These are phyloP conservation scores for Gautieria morchelliformis DNA, from an alignment of 768 basidiomycete genomes.

Conservation along the genomic window DNA sequence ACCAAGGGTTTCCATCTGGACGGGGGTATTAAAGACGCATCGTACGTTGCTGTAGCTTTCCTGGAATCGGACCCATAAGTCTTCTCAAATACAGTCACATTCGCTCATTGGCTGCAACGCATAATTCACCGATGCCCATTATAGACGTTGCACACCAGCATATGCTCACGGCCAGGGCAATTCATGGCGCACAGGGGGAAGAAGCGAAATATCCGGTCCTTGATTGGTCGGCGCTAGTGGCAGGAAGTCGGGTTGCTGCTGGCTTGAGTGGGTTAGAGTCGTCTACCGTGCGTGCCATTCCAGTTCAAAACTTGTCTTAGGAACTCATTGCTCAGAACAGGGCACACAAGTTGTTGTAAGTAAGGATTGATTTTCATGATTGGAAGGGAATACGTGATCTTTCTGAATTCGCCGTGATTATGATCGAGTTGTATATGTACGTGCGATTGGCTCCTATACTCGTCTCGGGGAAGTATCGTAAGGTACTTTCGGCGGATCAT, in stretches of 20 bases:
- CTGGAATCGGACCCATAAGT: neutral
- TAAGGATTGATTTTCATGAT: neutral
- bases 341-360: neutral
- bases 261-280: constrained; percentile 34
- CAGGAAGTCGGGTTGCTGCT: constrained; percentile 66
- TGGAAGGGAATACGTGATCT: too few relatives aligned
- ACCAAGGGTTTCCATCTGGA: constrained; percentile 68
- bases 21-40: constrained; percentile 82
- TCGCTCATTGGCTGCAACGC: constrained; percentile 54
- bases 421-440: too few relatives aligned
- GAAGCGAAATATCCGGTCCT: constrained; percentile 42
- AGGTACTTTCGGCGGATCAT: too few relatives aligned
- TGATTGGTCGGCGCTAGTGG: constrained; percentile 80
- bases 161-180: constrained; percentile 67
- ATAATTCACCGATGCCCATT: constrained; percentile 61
- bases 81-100: constrained; percentile 41
- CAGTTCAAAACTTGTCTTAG: neutral
- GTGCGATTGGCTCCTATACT: too few relatives aligned
- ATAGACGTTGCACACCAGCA: constrained; percentile 69
- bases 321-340: neutral
- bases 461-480: too few relatives aligned
- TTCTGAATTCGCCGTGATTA: too few relatives aligned
- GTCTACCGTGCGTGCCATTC: neutral
- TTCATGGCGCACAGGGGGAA: constrained; percentile 46
- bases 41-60: constrained; percentile 26